Evolutionary conservation across 2,329 filamentous ascomycete genomes (phyloP), one percentile per base, ranked within the genome.

Genomic region (Trichocomaceae sp.): DNA sequence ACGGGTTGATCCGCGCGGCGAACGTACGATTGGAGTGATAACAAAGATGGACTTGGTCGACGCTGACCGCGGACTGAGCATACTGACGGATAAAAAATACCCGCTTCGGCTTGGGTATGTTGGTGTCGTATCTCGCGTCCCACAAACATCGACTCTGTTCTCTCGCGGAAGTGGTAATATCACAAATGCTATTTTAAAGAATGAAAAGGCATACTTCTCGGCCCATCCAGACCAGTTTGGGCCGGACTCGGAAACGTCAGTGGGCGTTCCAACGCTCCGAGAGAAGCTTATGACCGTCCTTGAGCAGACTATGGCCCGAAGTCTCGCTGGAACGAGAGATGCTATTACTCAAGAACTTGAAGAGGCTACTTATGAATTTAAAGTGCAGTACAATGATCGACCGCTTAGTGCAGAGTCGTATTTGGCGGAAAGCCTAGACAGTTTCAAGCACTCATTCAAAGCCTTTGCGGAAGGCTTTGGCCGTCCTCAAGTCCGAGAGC

Each of bases 31-130:
- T 66, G 93, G 93, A 45, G 93, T 99, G n/a, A 86, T 99, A 42
- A 99, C 93, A 2, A 99, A 99, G 75, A 96, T 99, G 92, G 93
- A 99, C 65, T 79, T 99, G 20, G 91, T 99, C 7, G 92, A 97
- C 62, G 81, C 93, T 2, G 76, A 78, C 7, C 84, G 92, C 56
- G 93, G 91, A 29, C 81, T 83, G 13, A 79, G 83, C 35, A 89
- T 99, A 31, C 77, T 99, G 19, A 85, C 80, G 23, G 92, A 99
- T 69, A 86, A 84, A 67, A 95, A 97, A 69, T 99, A 99, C 66
- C 92, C 93, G 41, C 78, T 99, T 29, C 83, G 93, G n/a, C 77
- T 99, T 3, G 93, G 93, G 3, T 99, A 99, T 64, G 92, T 99
- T 3, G 93, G 93, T 49, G 93, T 99, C 4, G 88, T 99, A 5